Evolutionary conservation across 2,329 filamentous ascomycete genomes (phyloP).

Genomic region (Venturia pyrina): DNA sequence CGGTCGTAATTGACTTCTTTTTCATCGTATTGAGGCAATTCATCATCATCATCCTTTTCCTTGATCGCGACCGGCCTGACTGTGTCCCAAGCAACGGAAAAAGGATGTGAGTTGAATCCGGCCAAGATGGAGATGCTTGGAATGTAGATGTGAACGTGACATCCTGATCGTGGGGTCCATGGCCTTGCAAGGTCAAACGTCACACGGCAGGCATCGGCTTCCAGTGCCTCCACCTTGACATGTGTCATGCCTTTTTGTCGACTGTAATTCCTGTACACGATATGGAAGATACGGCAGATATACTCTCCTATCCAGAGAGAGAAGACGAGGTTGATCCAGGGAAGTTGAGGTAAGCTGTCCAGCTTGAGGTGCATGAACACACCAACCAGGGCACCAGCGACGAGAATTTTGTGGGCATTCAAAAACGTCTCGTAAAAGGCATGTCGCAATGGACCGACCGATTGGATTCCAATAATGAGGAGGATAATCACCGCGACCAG

Average conservation of each 20-base stretch:
- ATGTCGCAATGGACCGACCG: slow-evolving; percentile 73
- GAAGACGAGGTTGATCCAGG: slow-evolving; percentile 66
- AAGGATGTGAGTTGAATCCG: slow-evolving; percentile 36
- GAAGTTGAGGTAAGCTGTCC: slow-evolving; percentile 55
- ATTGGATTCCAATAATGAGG: slow-evolving; percentile 55
- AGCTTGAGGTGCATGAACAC: slow-evolving; percentile 71
- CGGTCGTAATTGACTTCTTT: slow-evolving; percentile 8
- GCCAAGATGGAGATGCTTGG: slow-evolving; percentile 41
- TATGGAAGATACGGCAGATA: slow-evolving; percentile 35
- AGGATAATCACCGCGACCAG: slow-evolving; percentile 52
- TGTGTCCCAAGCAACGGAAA: slow-evolving; percentile 37
- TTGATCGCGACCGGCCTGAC: background rate
- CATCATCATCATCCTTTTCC: background rate
- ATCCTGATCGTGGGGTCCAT: slow-evolving; percentile 44
- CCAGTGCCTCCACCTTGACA: slow-evolving; percentile 48
- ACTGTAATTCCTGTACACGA: slow-evolving; percentile 45
- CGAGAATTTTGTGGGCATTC: slow-evolving; percentile 71
- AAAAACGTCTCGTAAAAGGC: slow-evolving; percentile 97
- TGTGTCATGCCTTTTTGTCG: slow-evolving; percentile 37
- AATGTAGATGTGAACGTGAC: slow-evolving; percentile 52
- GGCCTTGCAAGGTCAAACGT: slow-evolving; percentile 49
- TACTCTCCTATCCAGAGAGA: slow-evolving; percentile 67
- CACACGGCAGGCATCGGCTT: slow-evolving; percentile 49
- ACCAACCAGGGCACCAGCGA: slow-evolving; percentile 55
- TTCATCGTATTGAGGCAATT: slow-evolving; percentile 16